Evolutionary conservation across 1,284 basidiomycete species (phyloP).

Genomic region (Puccinia horiana): DNA sequence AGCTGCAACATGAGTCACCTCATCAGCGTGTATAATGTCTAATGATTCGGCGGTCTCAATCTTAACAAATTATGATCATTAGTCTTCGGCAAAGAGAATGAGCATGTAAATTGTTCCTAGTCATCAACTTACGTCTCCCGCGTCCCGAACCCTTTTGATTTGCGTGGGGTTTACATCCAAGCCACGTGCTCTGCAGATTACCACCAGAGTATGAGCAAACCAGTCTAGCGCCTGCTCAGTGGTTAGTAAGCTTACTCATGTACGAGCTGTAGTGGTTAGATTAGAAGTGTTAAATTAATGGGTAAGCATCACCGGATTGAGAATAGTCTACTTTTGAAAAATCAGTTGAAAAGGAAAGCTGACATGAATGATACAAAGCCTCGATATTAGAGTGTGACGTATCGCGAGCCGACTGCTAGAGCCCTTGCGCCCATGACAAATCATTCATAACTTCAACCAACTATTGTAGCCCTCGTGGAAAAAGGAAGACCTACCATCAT

Average conservation of each 20-base stretch:
- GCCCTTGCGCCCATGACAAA: conserved; percentile 9
- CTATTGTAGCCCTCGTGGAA: too few relatives aligned
- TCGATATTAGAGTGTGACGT: conserved; percentile 56
- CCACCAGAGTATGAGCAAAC: conserved; percentile 14
- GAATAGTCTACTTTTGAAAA: neutral
- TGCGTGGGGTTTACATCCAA: conserved; percentile 54
- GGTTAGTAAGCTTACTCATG: conserved; percentile 33
- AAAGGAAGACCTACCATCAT: conserved; percentile 53
- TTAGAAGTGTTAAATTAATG: neutral
- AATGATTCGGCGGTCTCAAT: conserved; percentile 43
- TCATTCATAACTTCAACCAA: neutral
- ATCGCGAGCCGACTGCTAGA: conserved; percentile 58
- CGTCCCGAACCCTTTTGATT: conserved; percentile 44
- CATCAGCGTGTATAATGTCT: conserved; percentile 54
- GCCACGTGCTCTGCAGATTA: conserved; percentile 56
- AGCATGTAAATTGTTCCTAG: neutral
- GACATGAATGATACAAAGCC: conserved; percentile 57
- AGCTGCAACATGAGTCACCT: conserved; percentile 57
- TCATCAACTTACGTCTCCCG: conserved; percentile 37
- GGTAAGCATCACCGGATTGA: neutral
- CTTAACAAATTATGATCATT: conserved; percentile 1
- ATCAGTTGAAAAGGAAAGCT: neutral
- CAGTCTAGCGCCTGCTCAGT: neutral
- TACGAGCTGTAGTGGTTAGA: conserved; percentile 31
- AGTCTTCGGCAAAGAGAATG: neutral